Conservation (phyloP, 306 rosid species). For the Rosa lucieae region DNA sequence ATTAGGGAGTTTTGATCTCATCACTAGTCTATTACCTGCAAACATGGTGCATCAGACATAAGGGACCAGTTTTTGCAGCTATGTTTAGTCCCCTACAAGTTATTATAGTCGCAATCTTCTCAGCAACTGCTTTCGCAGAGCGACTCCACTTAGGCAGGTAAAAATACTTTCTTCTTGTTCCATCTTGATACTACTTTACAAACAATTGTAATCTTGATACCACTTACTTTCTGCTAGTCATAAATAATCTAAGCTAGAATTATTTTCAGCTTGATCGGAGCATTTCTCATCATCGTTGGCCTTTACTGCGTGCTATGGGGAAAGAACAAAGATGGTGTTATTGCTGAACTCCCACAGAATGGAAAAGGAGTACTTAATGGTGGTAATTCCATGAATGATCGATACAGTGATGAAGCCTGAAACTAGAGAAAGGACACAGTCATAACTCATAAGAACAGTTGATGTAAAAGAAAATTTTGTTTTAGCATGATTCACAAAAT, state of each 20-base stretch:
- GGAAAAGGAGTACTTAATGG: background rate
- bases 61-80: constrained; percentile 40
- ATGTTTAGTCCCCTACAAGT: constrained; percentile 40
- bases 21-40: constrained; percentile 30
- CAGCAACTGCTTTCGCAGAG: constrained; percentile 33
- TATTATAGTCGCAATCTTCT: constrained; percentile 27
- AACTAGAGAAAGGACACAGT: background rate
- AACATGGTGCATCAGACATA: constrained; percentile 39
- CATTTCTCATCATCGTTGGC: constrained; percentile 25
- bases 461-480: background rate
- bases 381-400: constrained; percentile 9
- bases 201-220: background rate
- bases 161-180: background rate
- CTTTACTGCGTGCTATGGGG: constrained; percentile 42
- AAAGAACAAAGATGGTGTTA: constrained; percentile 15
- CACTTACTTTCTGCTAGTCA: background rate
- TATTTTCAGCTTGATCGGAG: constrained; percentile 35
- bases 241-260: background rate
- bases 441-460: background rate
- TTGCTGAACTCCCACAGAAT: background rate
- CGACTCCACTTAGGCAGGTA: constrained; percentile 37
- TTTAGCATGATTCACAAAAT: background rate
- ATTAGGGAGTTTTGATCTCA: constrained; percentile 34
- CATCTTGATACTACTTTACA: background rate
- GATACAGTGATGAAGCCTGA: constrained; percentile 11